Conservation (phyloP, 2,329 filamentous ascomycete species). For the Erysiphe pulchra region DNA sequence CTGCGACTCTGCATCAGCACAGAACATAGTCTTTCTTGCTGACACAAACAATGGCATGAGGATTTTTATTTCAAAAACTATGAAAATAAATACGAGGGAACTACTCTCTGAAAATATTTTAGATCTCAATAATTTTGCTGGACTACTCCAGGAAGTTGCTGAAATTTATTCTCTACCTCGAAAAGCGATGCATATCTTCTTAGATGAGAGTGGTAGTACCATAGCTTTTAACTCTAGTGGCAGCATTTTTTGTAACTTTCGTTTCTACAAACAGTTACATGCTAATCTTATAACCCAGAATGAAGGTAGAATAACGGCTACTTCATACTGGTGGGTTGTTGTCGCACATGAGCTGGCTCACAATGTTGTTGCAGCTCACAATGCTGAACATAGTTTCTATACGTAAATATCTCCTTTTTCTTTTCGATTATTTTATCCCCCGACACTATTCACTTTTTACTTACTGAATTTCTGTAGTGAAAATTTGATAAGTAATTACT, state of each 20-base stretch:
- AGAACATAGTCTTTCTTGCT: conserved; percentile 46
- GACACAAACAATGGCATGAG: conserved; percentile 47
- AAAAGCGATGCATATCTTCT: conserved; percentile 60
- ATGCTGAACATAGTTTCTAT: conserved; percentile 59
- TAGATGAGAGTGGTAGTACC: conserved; percentile 50
- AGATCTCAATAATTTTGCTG: conserved; percentile 43
- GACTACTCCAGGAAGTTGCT: conserved; percentile 41
- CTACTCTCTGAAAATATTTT: conserved; percentile 37
- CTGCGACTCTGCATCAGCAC: conserved; percentile 51
- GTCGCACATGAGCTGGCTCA: conserved; percentile 88
- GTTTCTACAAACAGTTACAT: conserved; percentile 67
- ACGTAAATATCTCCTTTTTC: conserved; percentile 23
- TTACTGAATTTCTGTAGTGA: conserved; percentile 22
- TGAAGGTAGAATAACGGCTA: conserved; percentile 36
- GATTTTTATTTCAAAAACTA: conserved; percentile 38
- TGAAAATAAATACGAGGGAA: conserved; percentile 14
- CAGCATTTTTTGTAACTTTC: conserved; percentile 79
- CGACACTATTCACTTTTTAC: neutral
- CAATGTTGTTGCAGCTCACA: conserved; percentile 62
- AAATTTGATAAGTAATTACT: conserved; percentile 55
- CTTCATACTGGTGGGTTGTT: conserved; percentile 86
- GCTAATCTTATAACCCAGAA: conserved; percentile 20
- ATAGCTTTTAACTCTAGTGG: conserved; percentile 84
- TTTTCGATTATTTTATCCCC: neutral
- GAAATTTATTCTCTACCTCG: conserved; percentile 46